Evolutionary conservation across 2,329 filamentous ascomycete genomes (phyloP).

Genomic region (Trichoderma sp.): DNA sequence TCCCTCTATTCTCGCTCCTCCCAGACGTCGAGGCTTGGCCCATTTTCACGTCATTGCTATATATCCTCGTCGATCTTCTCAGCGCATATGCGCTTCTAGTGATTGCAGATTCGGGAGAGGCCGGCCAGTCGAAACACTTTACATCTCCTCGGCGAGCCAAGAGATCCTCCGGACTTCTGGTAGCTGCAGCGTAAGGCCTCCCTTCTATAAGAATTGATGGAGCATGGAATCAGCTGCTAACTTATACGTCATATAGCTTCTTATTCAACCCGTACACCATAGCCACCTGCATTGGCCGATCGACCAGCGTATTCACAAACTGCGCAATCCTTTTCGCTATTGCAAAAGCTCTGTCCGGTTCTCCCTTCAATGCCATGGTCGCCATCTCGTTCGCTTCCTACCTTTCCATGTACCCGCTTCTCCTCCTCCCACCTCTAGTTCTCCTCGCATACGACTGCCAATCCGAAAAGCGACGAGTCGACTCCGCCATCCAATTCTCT

Average conservation of each 20-base stretch:
- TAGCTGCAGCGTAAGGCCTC: constrained; percentile 70
- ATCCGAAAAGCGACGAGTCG: constrained; percentile 31
- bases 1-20: constrained; percentile 87
- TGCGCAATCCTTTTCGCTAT: constrained; percentile 83
- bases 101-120: constrained; percentile 79
- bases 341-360: constrained; percentile 73
- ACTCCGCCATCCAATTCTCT: constrained; percentile 50
- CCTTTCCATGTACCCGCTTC: constrained; percentile 83
- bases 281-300: constrained; percentile 82
- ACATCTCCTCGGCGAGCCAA: constrained; percentile 74
- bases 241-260: constrained; percentile 56
- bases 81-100: constrained; percentile 74
- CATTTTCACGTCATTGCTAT: constrained; percentile 75
- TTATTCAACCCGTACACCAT: constrained; percentile 95
- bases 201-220: too few relatives aligned
- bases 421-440: constrained; percentile 79
- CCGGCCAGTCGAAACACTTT: constrained; percentile 70
- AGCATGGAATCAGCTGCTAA: constrained; percentile 9
- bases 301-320: constrained; percentile 85
- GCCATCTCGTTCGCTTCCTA: constrained; percentile 86
- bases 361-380: constrained; percentile 72
- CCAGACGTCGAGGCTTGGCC: constrained; percentile 66
- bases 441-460: constrained; percentile 75
- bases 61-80: constrained; percentile 75
- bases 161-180: constrained; percentile 68